Evolutionary conservation across 345 rosid species (phyloP).

Genomic region (Eutrema japonicum): DNA sequence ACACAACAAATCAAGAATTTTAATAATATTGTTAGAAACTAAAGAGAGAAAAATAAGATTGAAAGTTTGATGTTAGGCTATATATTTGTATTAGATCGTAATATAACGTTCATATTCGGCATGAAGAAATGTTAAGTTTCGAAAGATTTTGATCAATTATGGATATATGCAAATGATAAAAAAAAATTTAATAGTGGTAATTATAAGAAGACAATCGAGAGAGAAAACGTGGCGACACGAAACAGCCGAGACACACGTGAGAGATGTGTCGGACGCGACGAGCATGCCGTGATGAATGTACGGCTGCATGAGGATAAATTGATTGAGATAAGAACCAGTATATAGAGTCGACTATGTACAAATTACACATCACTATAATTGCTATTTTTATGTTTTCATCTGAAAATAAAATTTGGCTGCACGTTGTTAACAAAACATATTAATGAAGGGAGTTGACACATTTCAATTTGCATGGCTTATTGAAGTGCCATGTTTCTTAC

Average conservation of each 20-base stretch:
- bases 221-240: conserved; percentile 32
- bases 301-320: conserved; percentile 13
- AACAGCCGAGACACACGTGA: not conserved
- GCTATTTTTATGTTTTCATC: conserved; percentile 23
- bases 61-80: too few species aligned
- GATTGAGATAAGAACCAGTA: conserved; percentile 28
- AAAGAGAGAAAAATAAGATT: not conserved
- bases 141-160: not conserved
- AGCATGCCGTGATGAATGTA: conserved; percentile 13
- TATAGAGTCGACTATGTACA: conserved; percentile 39
- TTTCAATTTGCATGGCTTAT: conserved; percentile 44
- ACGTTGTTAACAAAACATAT: not conserved
- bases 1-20: too few species aligned
- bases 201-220: conserved; percentile 6
- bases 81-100: too few species aligned
- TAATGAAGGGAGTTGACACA: conserved; percentile 34
- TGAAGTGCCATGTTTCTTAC: conserved; percentile 29
- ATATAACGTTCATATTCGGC: too few species aligned
- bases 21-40: too few species aligned
- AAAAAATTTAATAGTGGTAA: not conserved
- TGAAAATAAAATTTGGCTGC: conserved; percentile 10
- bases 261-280: conserved; percentile 34
- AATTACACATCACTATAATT: conserved; percentile 10
- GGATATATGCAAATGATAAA: conserved; percentile 2
- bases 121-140: not conserved